Conservation (phyloP, 2,329 filamentous ascomycete genomes). For the Ascochyta pisi region DNA sequence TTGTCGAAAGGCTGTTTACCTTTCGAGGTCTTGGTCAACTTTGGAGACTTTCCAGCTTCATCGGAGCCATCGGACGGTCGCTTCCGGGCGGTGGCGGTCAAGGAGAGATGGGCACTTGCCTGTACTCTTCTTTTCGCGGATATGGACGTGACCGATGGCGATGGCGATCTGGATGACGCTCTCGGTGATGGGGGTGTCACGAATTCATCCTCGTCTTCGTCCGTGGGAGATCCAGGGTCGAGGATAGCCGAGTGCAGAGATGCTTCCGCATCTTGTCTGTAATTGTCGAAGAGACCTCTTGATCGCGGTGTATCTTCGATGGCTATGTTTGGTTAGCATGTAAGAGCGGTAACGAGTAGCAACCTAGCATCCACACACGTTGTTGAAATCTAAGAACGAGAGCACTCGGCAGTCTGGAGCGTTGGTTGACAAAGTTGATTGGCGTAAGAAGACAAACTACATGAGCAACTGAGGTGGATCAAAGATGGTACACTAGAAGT, state of each 20-base stretch:
- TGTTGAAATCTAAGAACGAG: no score
- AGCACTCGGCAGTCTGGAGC: no score
- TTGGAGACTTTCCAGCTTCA: slow-evolving; percentile 30
- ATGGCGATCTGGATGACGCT: slow-evolving; percentile 11
- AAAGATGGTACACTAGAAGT: background rate
- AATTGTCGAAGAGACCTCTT: background rate
- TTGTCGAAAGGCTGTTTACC: slow-evolving; percentile 30
- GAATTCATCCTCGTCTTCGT: slow-evolving; percentile 38
- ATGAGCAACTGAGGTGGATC: background rate
- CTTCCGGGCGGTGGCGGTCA: slow-evolving; percentile 26
- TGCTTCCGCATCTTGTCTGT: background rate
- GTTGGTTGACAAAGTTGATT: no score
- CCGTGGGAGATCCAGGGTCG: slow-evolving; percentile 40
- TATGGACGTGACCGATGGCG: slow-evolving; percentile 21
- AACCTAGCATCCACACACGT: background rate
- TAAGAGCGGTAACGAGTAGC: background rate
- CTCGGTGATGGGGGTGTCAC: slow-evolving; percentile 33
- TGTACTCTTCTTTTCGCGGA: slow-evolving; percentile 29
- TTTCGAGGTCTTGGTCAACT: slow-evolving; percentile 36
- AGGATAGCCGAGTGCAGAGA: background rate
- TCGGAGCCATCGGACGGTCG: slow-evolving; percentile 28
- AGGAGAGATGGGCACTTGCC: slow-evolving; percentile 36
- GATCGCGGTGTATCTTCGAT: slow-evolving; percentile 1
- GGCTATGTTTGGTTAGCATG: background rate
- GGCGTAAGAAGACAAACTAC: background rate